A percentile compares a stretch with the other conserved stretches of the same genome.
Conservation (phyloP, 768 basidiomycete genomes). For the Naganishia antarctica region DNA sequence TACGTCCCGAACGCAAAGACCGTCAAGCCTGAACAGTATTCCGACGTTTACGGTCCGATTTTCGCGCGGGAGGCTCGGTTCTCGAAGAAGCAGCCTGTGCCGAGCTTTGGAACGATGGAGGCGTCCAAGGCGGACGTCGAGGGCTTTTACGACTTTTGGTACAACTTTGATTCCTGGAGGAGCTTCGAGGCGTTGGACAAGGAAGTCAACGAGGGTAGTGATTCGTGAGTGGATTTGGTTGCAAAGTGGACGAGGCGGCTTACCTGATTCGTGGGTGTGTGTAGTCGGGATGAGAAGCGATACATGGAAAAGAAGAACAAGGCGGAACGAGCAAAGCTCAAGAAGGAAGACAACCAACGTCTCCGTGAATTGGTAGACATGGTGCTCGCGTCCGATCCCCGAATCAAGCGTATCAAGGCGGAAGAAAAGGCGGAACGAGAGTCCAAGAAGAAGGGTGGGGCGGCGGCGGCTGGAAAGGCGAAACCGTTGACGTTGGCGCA, state of each 20-base stretch:
- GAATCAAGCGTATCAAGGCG: conserved; percentile 94
- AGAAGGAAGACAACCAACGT: conserved; percentile 94
- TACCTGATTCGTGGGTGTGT: too few species aligned
- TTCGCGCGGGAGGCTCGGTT: conserved; percentile 91
- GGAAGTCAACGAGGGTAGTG: conserved; percentile 95
- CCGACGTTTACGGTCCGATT: conserved; percentile 65
- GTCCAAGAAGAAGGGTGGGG: conserved; percentile 69
- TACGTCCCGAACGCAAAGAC: conserved; percentile 55
- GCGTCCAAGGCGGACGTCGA: conserved; percentile 78
- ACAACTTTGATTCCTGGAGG: conserved; percentile 98
- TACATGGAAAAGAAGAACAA: conserved; percentile 99
- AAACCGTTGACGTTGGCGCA: conserved; percentile 50
- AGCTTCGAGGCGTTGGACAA: conserved; percentile 98
- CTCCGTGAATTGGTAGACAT: conserved; percentile 80
- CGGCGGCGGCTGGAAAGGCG: conserved; percentile 37
- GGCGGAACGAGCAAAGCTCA: conserved; percentile 85
- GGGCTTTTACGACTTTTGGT: conserved; percentile 97
- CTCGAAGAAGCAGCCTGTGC: conserved; percentile 76
- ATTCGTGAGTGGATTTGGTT: conserved; percentile 60
- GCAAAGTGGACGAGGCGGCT: not conserved
- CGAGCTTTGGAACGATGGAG: conserved; percentile 65
- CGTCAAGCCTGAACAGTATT: conserved; percentile 41
- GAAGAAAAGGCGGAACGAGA: conserved; percentile 92
- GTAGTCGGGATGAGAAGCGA: conserved; percentile 93
- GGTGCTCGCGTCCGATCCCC: conserved; percentile 74